Evolutionary conservation across 768 basidiomycete species (phyloP).

Genomic region (Tulasnella sp.): DNA sequence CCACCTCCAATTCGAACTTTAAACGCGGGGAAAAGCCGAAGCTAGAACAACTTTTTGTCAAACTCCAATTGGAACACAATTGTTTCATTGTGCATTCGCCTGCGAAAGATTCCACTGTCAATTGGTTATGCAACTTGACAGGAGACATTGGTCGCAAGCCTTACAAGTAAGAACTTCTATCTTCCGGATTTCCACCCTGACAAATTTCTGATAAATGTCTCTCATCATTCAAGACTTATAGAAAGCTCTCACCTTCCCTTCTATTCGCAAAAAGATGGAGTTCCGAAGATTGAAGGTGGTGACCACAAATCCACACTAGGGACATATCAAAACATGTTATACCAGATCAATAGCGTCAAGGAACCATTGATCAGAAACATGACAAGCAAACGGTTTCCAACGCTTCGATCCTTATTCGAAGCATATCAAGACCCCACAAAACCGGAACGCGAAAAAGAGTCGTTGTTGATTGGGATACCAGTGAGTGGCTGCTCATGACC

Average conservation of each 20-base stretch:
- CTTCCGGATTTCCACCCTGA: neutral
- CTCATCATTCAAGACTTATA: neutral
- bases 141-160: conserved; percentile 7
- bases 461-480: conserved; percentile 1
- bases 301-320: neutral
- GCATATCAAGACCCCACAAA: conserved; percentile 2
- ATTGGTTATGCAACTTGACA: conserved; percentile 9
- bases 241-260: conserved; percentile 11
- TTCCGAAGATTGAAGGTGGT: neutral
- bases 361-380: neutral
- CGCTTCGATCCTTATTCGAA: conserved; percentile 3
- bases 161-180: conserved; percentile 4
- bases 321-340: conserved; percentile 7
- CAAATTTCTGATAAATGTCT: neutral
- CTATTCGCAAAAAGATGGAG: neutral
- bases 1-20: neutral
- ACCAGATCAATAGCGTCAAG: conserved; percentile 9
- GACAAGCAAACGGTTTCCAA: neutral
- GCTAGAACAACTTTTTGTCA: conserved; percentile 8
- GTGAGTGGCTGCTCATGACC: too few species aligned
- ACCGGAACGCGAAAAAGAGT: conserved; percentile 2
- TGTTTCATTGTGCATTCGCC: conserved; percentile 11
- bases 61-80: conserved; percentile 14
- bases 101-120: conserved; percentile 14
- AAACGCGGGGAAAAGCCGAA: neutral